Evolutionary conservation across 108 stramenopile species (phyloP).

Genomic region (Cyclotella atomus): DNA sequence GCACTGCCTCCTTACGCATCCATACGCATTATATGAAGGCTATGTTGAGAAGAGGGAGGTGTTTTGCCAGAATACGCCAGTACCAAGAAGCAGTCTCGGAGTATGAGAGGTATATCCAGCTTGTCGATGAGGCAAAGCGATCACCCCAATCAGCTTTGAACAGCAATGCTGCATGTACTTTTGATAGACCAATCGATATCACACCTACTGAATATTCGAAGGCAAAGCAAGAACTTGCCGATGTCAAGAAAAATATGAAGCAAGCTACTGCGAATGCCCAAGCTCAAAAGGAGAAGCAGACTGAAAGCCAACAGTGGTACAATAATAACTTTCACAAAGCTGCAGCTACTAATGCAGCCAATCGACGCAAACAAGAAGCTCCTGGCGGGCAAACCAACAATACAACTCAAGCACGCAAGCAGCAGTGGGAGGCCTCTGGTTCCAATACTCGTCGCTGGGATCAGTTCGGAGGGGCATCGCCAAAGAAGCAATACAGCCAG

Average conservation of each 20-base stretch:
- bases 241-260: slow-evolving; percentile 57
- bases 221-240: slow-evolving; percentile 67
- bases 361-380: slow-evolving; percentile 38
- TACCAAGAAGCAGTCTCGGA: slow-evolving; percentile 73
- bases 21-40: slow-evolving; percentile 91
- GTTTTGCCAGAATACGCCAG: slow-evolving; percentile 67
- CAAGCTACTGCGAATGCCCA: slow-evolving; percentile 39
- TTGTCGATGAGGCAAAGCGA: slow-evolving; percentile 61
- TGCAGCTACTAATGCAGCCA: slow-evolving; percentile 36
- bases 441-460: slow-evolving; percentile 70
- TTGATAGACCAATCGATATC: slow-evolving; percentile 76
- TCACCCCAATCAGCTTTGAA: slow-evolving; percentile 31
- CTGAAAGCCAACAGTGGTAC: slow-evolving; percentile 52
- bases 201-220: slow-evolving; percentile 52
- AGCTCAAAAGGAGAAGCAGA: slow-evolving; percentile 29
- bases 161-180: slow-evolving; percentile 57
- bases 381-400: slow-evolving; percentile 32
- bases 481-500: slow-evolving; percentile 27
- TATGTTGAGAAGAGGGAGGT: slow-evolving; percentile 80
- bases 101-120: slow-evolving; percentile 71
- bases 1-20: slow-evolving; percentile 82
- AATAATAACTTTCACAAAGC: slow-evolving; percentile 50
- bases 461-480: slow-evolving; percentile 54
- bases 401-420: slow-evolving; percentile 16
- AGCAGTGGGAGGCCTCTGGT: slow-evolving; percentile 28